phyloP scores from a whole-genome alignment of 805 yeast species.

The Candida methanosorbosa region DNA sequence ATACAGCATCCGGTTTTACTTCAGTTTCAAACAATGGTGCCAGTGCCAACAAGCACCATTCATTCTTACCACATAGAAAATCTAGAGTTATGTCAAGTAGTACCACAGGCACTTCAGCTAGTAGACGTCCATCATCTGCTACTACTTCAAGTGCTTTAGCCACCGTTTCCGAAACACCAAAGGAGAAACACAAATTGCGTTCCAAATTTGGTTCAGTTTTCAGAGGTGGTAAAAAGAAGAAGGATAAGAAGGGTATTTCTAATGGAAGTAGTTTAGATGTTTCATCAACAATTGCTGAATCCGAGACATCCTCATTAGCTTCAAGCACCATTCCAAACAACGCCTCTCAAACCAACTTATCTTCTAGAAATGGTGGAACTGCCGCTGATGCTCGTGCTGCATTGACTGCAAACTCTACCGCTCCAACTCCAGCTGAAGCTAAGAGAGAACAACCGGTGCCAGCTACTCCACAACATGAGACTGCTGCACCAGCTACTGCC shows the following conservation, averaged over 20 bases:
- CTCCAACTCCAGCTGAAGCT: not conserved
- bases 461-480: conserved; percentile 5
- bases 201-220: conserved; percentile 73
- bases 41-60: conserved; percentile 1
- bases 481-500: conserved; percentile 1
- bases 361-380: not conserved
- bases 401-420: not conserved
- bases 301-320: conserved; percentile 21
- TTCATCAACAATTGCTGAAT: conserved; percentile 19
- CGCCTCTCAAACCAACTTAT: not conserved
- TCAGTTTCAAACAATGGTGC: conserved; percentile 6
- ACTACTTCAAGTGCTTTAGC: conserved; percentile 2
- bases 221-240: conserved; percentile 45
- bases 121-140: conserved; percentile 3
- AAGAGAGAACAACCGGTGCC: not conserved
- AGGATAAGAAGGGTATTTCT: conserved; percentile 20
- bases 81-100: conserved; percentile 3
- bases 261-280: conserved; percentile 6
- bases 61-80: conserved; percentile 3
- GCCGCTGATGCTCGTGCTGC: not conserved
- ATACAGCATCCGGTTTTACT: conserved; percentile 12
- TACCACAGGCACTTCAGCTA: conserved; percentile 4
- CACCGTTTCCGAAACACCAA: conserved; percentile 6
- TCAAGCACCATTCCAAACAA: conserved; percentile 7
- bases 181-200: conserved; percentile 35